Conservation (phyloP, 345 rosid species). For the Dipteronia dyeriana region DNA sequence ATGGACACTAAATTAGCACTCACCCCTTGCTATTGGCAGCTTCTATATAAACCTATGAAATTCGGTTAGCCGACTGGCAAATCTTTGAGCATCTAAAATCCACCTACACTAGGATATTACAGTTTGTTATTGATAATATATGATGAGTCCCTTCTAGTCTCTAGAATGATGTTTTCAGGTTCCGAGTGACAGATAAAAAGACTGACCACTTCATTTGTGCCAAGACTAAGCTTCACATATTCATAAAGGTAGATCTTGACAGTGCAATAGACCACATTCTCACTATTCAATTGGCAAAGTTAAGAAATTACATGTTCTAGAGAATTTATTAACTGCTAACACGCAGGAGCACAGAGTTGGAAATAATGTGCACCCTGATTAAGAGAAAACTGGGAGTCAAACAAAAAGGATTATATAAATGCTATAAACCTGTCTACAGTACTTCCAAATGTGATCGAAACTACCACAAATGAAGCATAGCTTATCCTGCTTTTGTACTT, state of each 20-base stretch:
- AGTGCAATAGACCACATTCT: neutral
- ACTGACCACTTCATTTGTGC: neutral
- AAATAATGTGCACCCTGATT: neutral
- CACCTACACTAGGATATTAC: neutral
- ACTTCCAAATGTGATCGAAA: conserved; percentile 26
- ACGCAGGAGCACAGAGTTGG: neutral
- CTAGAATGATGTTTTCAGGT: neutral
- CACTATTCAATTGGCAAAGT: neutral
- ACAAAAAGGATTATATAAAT: conserved; percentile 9
- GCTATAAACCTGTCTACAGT: conserved; percentile 31
- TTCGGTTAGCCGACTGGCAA: neutral
- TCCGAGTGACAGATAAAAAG: neutral
- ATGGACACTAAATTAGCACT: neutral
- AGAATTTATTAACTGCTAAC: neutral
- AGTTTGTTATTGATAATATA: neutral
- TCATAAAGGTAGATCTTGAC: neutral
- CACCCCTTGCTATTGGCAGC: neutral
- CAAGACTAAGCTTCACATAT: neutral
- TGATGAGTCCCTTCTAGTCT: neutral
- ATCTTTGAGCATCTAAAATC: too few relatives aligned
- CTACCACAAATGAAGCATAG: conserved; percentile 32
- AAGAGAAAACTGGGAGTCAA: neutral
- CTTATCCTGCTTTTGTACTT: conserved; percentile 20
- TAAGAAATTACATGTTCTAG: neutral
- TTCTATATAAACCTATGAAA: neutral